A percentile compares a stretch with the other conserved stretches of the same genome.
phyloP scores from a whole-genome alignment of 2,329 filamentous ascomycete species.

The Sclerotinia spermophila region DNA sequence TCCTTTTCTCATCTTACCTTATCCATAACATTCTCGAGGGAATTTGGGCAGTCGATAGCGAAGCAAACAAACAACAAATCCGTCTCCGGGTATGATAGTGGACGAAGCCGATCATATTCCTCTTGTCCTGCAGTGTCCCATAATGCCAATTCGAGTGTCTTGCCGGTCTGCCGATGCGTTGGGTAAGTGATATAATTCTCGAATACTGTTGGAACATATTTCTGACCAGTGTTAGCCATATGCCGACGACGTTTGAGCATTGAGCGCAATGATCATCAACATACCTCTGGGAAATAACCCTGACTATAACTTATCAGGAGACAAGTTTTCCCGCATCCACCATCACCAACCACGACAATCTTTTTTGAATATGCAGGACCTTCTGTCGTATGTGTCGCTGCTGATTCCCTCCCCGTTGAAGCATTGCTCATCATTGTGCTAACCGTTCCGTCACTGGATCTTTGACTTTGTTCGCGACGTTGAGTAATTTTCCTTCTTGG shows the following conservation, averaged over 20 bases:
- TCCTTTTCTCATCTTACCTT: slow-evolving; percentile 62
- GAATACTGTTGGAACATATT: slow-evolving; percentile 99
- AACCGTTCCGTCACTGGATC: slow-evolving; percentile 85
- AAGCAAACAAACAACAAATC: slow-evolving; percentile 99
- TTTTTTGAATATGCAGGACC: slow-evolving; percentile 96
- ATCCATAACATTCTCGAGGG: slow-evolving; percentile 96
- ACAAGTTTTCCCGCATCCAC: slow-evolving; percentile 98
- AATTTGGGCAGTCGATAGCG: slow-evolving; percentile 97
- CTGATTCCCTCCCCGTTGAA: slow-evolving; percentile 68
- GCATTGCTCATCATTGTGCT: slow-evolving; percentile 78
- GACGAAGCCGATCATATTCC: slow-evolving; percentile 93
- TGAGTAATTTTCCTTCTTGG: slow-evolving; percentile 33
- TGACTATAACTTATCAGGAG: slow-evolving; percentile 98
- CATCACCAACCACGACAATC: slow-evolving; percentile 97
- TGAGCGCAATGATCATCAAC: slow-evolving; percentile 27
- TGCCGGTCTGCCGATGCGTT: slow-evolving; percentile 79
- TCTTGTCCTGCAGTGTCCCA: slow-evolving; percentile 99
- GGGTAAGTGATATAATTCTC: slow-evolving; percentile 99
- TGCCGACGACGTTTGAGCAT: slow-evolving; percentile 3
- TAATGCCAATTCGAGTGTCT: slow-evolving; percentile 91
- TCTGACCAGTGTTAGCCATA: slow-evolving; percentile 51
- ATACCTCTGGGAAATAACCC: slow-evolving; percentile 97
- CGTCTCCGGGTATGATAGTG: slow-evolving; percentile 95
- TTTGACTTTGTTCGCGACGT: slow-evolving; percentile 36
- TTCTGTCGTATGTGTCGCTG: slow-evolving; percentile 81